Evolutionary conservation across 768 basidiomycete species (phyloP).

Genomic region (Amanita polypyramis): DNA sequence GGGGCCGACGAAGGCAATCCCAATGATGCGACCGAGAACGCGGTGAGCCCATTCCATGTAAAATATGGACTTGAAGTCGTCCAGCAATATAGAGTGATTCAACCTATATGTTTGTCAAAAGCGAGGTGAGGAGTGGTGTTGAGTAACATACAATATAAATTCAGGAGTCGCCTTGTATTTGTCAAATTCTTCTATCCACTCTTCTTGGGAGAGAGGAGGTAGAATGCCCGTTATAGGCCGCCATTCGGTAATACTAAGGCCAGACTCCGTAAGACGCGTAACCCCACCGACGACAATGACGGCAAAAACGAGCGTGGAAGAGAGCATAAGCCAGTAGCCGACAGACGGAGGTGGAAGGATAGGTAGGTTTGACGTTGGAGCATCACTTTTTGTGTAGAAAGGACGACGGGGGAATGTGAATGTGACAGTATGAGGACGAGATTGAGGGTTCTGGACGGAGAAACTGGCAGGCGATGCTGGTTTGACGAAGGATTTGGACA

Average conservation of each 20-base stretch:
- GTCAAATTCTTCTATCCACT: conserved; percentile 84
- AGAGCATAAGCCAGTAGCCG: conserved; percentile 76
- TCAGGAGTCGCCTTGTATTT: conserved; percentile 95
- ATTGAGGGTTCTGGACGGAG: too few relatives aligned
- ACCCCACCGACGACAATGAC: conserved; percentile 95
- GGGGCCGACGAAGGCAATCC: conserved; percentile 75
- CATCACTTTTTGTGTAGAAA: background rate
- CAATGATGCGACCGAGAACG: conserved; percentile 81
- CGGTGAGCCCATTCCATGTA: conserved; percentile 99
- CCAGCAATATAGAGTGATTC: conserved; percentile 79
- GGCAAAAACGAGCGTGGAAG: conserved; percentile 78
- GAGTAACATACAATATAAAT: conserved; percentile 72
- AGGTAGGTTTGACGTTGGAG: conserved; percentile 12
- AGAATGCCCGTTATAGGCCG: conserved; percentile 80
- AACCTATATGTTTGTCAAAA: conserved; percentile 36
- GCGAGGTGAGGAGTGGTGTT: background rate
- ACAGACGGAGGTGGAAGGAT: conserved; percentile 60
- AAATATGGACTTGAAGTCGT: conserved; percentile 94
- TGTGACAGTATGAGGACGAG: background rate
- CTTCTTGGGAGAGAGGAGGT: conserved; percentile 64
- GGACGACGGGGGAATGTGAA: background rate
- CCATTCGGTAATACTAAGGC: conserved; percentile 98
- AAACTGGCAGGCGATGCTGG: background rate
- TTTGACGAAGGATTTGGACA: background rate
- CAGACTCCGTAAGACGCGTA: conserved; percentile 94